Conservation (phyloP, 2,329 filamentous ascomycete species). For the Claviceps humidiphila region DNA sequence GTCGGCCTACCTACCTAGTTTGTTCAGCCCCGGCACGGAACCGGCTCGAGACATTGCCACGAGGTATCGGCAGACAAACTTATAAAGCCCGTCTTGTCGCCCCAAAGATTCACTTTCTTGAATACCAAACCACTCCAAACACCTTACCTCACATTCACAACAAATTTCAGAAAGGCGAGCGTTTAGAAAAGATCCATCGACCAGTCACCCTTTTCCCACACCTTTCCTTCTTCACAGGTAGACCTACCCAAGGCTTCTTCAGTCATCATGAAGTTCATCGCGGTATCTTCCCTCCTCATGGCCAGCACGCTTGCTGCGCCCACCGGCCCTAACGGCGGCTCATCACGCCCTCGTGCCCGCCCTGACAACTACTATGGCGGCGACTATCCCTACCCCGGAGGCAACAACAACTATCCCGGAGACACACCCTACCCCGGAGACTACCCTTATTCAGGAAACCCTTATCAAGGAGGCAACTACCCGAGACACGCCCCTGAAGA, state of each 20-base stretch:
- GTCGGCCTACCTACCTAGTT: neutral
- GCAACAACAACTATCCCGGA: neutral
- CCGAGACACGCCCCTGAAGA: too few species aligned
- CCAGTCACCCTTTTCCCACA: neutral
- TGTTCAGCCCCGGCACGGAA: neutral
- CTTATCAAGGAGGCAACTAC: too few species aligned
- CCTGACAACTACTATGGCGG: neutral
- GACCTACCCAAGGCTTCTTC: neutral
- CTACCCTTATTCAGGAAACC: too few species aligned
- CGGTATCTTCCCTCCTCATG: conserved; percentile 7
- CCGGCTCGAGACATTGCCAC: too few species aligned
- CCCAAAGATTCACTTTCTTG: neutral
- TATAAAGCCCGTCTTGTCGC: neutral
- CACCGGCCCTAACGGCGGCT: neutral
- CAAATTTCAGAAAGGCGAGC: neutral
- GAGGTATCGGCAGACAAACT: neutral
- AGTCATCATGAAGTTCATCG: conserved; percentile 9
- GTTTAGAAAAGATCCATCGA: neutral
- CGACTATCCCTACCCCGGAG: neutral
- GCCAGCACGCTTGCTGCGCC: conserved; percentile 10
- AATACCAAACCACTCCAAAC: neutral
- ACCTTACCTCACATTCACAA: neutral
- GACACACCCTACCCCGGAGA: too few species aligned
- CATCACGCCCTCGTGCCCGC: neutral
- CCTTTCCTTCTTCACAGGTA: neutral